phyloP scores from a whole-genome alignment of 257 asterid genomes.

The Nicotiana sylvestris region DNA sequence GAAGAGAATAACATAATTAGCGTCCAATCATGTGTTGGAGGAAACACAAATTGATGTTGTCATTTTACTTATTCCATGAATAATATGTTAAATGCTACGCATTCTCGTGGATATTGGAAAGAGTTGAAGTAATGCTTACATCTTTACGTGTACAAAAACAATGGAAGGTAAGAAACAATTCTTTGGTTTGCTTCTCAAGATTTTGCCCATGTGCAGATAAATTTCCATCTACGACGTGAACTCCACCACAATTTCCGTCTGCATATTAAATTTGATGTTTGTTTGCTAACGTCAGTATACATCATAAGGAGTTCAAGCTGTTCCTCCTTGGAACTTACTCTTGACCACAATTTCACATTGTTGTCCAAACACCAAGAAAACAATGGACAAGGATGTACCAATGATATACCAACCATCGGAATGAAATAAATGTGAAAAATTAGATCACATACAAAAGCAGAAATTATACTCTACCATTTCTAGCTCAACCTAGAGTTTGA shows the following conservation, averaged over 20 bases:
- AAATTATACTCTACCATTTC: not conserved
- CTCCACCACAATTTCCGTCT: slow-evolving; percentile 34
- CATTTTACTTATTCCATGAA: not conserved
- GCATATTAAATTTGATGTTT: slow-evolving; percentile 19
- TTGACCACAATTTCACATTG: not conserved
- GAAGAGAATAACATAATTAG: not conserved
- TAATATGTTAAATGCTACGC: not conserved
- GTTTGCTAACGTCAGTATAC: not conserved
- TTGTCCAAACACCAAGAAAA: not conserved
- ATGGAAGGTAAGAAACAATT: slow-evolving; percentile 62
- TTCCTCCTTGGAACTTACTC: not conserved
- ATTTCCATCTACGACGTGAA: slow-evolving; percentile 27
- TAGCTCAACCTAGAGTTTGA: not conserved
- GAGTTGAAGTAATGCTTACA: slow-evolving; percentile 35
- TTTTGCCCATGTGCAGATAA: slow-evolving; percentile 25
- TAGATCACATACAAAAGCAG: not conserved
- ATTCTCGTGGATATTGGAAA: not conserved
- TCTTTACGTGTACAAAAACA: slow-evolving; percentile 82
- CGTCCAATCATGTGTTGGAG: not conserved
- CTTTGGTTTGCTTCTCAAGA: slow-evolving; percentile 50
- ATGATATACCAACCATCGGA: not conserved
- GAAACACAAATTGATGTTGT: not conserved
- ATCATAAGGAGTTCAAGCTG: not conserved
- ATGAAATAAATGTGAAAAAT: not conserved
- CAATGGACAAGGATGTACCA: not conserved